phyloP scores from a whole-genome alignment of 352 stramenopile genomes.

The Pythium chondricola region DNA sequence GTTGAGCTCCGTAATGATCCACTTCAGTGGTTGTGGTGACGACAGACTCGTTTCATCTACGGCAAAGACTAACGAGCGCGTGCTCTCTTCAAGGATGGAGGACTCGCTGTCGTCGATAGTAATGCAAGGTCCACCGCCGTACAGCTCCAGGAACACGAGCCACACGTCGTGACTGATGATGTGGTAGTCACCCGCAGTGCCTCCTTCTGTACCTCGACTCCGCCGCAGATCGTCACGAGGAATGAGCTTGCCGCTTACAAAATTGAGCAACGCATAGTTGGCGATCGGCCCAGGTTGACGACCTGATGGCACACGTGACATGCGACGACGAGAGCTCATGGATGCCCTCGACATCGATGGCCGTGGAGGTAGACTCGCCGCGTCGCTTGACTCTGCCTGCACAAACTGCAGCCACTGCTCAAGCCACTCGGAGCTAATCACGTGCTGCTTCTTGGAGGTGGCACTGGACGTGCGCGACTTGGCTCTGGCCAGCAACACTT shows the following conservation, averaged over 20 bases:
- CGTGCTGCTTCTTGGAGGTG: conserved; percentile 29
- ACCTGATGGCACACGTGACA: conserved; percentile 3
- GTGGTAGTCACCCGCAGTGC: conserved; percentile 45
- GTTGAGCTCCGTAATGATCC: conserved; percentile 55
- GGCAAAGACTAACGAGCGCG: not conserved
- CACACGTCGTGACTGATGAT: conserved; percentile 68
- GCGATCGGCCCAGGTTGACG: conserved; percentile 43
- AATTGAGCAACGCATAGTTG: conserved; percentile 63
- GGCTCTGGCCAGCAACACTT: conserved; percentile 36
- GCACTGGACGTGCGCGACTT: conserved; percentile 21
- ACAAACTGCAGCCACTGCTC: conserved; percentile 68
- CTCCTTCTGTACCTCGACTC: conserved; percentile 30
- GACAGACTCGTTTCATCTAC: not conserved
- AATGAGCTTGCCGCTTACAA: conserved; percentile 54
- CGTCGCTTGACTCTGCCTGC: conserved; percentile 25
- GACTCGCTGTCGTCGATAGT: conserved; percentile 11
- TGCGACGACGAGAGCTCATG: not conserved
- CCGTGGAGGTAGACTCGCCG: not conserved
- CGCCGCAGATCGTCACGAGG: conserved; percentile 33
- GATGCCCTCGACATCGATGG: not conserved
- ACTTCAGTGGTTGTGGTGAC: conserved; percentile 10
- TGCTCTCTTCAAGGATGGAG: not conserved
- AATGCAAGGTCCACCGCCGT: conserved; percentile 62
- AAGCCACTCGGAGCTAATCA: conserved; percentile 57
- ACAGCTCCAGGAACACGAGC: conserved; percentile 47